Conservation (phyloP, 2,329 filamentous ascomycete genomes). For the Epichloe glyceriae region DNA sequence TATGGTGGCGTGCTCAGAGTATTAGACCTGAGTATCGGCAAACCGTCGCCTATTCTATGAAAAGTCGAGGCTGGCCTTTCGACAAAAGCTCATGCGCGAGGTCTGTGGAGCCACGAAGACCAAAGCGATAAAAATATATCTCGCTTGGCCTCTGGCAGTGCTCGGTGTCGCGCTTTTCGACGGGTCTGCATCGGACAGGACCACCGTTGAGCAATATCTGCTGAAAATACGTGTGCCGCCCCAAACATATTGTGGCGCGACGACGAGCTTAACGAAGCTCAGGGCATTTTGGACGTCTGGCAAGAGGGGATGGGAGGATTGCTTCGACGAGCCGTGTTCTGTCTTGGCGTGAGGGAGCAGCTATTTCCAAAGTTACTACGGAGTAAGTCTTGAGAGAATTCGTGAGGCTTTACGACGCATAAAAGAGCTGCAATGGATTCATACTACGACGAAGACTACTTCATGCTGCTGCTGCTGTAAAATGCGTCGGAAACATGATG, state of each 20-base stretch:
- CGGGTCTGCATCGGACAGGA: not conserved
- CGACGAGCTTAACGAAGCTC: not conserved
- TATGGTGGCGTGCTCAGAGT: conserved; percentile 3
- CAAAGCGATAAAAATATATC: not conserved
- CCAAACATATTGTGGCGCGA: conserved; percentile 2
- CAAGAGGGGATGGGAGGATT: conserved; percentile 2
- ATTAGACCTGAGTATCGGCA: conserved; percentile 1
- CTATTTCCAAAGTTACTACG: too few species aligned
- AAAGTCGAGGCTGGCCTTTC: not conserved
- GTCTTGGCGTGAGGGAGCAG: conserved; percentile 1
- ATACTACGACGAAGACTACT: too few species aligned
- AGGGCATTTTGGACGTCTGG: conserved; percentile 4
- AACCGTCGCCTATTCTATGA: conserved; percentile 2
- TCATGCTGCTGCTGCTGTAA: too few species aligned
- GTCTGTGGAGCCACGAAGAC: not conserved
- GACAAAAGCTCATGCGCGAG: not conserved
- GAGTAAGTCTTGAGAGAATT: too few species aligned
- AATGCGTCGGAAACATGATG: too few species aligned
- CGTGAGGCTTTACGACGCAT: too few species aligned
- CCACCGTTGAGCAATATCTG: not conserved
- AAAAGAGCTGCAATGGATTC: too few species aligned
- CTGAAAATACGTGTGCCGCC: not conserved
- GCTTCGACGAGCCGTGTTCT: conserved; percentile 2
- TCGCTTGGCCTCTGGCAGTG: conserved; percentile 3
- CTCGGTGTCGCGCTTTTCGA: conserved; percentile 2